Percentiles rank a stretch among this genome's conserved stretches.
Conservation (phyloP, 2,329 filamentous ascomycete genomes). For the Colletotrichum melonis region DNA sequence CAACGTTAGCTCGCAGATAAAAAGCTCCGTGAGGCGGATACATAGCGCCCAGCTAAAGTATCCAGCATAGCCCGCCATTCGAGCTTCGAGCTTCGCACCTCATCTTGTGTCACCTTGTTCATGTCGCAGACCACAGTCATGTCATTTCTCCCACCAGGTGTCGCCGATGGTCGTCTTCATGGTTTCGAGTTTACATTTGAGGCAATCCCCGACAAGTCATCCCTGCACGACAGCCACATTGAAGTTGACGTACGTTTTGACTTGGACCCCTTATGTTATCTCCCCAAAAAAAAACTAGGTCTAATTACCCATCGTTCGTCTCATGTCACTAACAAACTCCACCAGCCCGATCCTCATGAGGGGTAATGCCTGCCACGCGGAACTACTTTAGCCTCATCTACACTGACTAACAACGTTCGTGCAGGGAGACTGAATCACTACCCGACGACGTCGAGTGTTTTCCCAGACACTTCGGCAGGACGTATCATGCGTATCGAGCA, state of each 20-base stretch:
- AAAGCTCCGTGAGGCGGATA: neutral
- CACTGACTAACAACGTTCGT: neutral
- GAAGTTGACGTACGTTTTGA: slow-evolving; percentile 34
- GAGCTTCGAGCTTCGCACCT: neutral
- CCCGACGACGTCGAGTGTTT: slow-evolving; percentile 55
- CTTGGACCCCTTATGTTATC: neutral
- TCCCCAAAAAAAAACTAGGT: neutral
- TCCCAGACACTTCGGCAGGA: slow-evolving; percentile 56
- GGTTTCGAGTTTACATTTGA: slow-evolving; percentile 37
- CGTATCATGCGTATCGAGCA: slow-evolving; percentile 59
- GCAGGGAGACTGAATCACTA: slow-evolving; percentile 48
- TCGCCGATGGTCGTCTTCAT: slow-evolving; percentile 26
- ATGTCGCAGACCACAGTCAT: slow-evolving; percentile 23
- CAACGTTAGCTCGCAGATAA: slow-evolving; percentile 5
- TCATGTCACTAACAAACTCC: slow-evolving; percentile 21
- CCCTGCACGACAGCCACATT: slow-evolving; percentile 34
- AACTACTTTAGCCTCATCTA: neutral
- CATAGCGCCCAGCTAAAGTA: neutral
- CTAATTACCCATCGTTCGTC: slow-evolving; percentile 12
- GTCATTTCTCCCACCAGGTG: slow-evolving; percentile 24
- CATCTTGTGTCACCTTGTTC: neutral
- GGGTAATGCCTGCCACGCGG: slow-evolving; percentile 24
- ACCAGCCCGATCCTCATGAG: slow-evolving; percentile 35
- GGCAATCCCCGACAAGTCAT: slow-evolving; percentile 35
- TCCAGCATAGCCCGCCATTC: neutral